Percentiles rank a stretch among this genome's conserved stretches.
phyloP scores from a whole-genome alignment of 2,329 filamentous ascomycete genomes.

The Alternaria sp. region DNA sequence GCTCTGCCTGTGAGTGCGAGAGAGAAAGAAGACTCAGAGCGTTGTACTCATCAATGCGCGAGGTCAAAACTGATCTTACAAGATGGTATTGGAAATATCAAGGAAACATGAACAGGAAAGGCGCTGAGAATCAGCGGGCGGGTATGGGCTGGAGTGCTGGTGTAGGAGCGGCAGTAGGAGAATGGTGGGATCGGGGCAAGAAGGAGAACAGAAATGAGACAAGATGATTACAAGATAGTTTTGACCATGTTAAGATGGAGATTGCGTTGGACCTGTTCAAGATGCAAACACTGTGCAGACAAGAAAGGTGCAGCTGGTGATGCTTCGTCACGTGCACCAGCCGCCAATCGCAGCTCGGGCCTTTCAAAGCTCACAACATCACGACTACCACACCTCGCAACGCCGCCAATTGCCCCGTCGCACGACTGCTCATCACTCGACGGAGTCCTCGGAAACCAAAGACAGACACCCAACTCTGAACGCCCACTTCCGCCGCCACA shows the following conservation, averaged over 20 bases:
- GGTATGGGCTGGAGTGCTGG: conserved; percentile 2
- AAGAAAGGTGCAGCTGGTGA: not conserved
- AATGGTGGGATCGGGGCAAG: conserved; percentile 12
- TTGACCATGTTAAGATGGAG: not conserved
- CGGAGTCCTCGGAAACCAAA: not conserved
- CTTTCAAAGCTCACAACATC: conserved; percentile 21
- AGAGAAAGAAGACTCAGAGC: conserved; percentile 13
- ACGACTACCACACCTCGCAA: conserved; percentile 12
- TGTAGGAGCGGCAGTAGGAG: conserved; percentile 3
- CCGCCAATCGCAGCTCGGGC: conserved; percentile 21
- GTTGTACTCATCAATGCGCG: not conserved
- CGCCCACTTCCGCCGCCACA: conserved; percentile 34
- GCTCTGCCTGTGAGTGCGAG: conserved; percentile 10
- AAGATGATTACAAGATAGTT: not conserved
- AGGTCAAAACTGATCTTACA: not conserved
- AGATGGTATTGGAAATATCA: conserved; percentile 19
- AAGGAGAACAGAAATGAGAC: conserved; percentile 5
- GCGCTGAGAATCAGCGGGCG: conserved; percentile 1
- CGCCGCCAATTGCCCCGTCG: conserved; percentile 26
- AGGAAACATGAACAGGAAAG: not conserved
- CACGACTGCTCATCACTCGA: conserved; percentile 1
- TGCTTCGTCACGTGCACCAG: conserved; percentile 18
- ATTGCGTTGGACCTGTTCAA: not conserved
- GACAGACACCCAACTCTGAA: not conserved
- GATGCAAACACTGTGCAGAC: not conserved